Conservation (phyloP, 2,329 filamentous ascomycete genomes). For the Aschersonia sp. region DNA sequence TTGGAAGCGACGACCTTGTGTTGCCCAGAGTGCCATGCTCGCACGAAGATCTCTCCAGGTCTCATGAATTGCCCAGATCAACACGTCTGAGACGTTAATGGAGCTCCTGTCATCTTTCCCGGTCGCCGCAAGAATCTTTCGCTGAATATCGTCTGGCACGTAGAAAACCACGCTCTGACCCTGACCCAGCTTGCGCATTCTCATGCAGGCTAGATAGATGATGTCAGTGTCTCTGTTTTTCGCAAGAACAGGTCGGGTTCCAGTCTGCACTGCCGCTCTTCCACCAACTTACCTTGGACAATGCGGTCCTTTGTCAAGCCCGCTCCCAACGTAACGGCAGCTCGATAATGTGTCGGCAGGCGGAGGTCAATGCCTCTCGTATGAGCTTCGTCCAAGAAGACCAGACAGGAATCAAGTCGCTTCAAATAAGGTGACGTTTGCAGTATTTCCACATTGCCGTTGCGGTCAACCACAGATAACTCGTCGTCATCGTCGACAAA, state of each 20-base stretch:
- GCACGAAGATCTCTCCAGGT: constrained; percentile 35
- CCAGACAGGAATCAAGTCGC: constrained; percentile 42
- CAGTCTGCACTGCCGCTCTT: background rate
- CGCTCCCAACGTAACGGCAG: constrained; percentile 53
- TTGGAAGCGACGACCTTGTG: background rate
- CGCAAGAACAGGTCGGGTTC: no score
- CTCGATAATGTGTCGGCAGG: constrained; percentile 42
- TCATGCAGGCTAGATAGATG: constrained; percentile 42
- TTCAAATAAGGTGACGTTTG: constrained; percentile 42
- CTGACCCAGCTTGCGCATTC: constrained; percentile 53
- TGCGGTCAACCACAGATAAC: constrained; percentile 34
- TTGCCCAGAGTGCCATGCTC: background rate
- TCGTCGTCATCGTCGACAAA: constrained; percentile 45
- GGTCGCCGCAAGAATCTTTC: constrained; percentile 25
- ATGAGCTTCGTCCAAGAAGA: constrained; percentile 58
- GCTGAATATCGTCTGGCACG: constrained; percentile 41
- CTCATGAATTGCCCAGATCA: constrained; percentile 45
- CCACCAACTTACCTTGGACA: constrained; percentile 41
- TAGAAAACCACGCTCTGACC: constrained; percentile 53
- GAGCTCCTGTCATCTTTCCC: accelerated
- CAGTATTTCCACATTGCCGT: constrained; percentile 30
- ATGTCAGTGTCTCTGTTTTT: no score
- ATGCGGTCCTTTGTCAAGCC: constrained; percentile 53
- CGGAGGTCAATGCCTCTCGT: constrained; percentile 56
- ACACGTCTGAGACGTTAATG: constrained; percentile 39